phyloP scores from a whole-genome alignment of 176 grass and related monocot genomes.

The Metroxylon sagu region DNA sequence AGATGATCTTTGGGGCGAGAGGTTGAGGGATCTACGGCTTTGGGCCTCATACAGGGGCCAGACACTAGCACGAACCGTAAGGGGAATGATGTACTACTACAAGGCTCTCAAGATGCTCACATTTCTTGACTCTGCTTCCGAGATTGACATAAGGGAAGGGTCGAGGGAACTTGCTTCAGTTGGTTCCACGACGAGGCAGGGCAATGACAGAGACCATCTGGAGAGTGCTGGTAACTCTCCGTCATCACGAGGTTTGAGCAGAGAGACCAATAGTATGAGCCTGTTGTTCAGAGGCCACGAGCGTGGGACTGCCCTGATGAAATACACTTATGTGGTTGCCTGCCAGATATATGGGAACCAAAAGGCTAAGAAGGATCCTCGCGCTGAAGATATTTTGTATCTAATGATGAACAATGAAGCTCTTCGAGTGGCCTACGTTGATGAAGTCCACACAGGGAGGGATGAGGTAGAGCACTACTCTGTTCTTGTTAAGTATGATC shows the following conservation, averaged over 20 bases:
- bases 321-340: slow-evolving; percentile 86
- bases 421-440: slow-evolving; percentile 88
- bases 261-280: slow-evolving; percentile 60
- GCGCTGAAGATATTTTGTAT: slow-evolving; percentile 70
- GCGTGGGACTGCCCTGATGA: slow-evolving; percentile 77
- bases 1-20: slow-evolving; percentile 55
- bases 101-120: slow-evolving; percentile 97
- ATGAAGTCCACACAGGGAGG: slow-evolving; percentile 41
- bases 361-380: slow-evolving; percentile 66
- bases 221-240: slow-evolving; percentile 23
- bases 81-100: slow-evolving; percentile 99
- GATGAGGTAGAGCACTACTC: slow-evolving; percentile 62
- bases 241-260: slow-evolving; percentile 42
- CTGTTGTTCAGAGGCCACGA: slow-evolving; percentile 81
- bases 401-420: slow-evolving; percentile 94
- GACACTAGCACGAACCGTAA: slow-evolving; percentile 74
- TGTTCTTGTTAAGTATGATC: slow-evolving; percentile 93
- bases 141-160: slow-evolving; percentile 73
- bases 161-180: slow-evolving; percentile 58
- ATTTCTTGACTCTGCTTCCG: slow-evolving; percentile 89
- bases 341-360: slow-evolving; percentile 96
- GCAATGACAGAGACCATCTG: slow-evolving; percentile 39
- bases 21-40: slow-evolving; percentile 71
- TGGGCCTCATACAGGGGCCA: slow-evolving; percentile 98
- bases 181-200: slow-evolving; percentile 63